Evolutionary conservation across 169 alveolate genomes (phyloP), one percentile per base, ranked within the genome.

Genomic region (Eimeria sp.): DNA sequence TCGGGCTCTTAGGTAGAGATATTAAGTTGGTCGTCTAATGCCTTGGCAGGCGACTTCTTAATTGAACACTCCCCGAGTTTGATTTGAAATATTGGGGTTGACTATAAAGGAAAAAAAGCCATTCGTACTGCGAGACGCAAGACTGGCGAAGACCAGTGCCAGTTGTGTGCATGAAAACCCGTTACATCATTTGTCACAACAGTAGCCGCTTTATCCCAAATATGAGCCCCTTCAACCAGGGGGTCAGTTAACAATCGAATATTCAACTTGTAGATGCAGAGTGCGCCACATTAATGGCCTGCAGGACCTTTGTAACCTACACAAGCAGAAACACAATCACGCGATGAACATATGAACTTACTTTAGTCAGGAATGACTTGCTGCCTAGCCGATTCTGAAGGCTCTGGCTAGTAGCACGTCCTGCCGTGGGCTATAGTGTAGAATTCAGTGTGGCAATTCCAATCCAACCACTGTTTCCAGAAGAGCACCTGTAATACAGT

Each of bases 211-310:
- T 47, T n/a, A 27, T 45, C 25, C 43, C 54, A 76, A 43, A 25
- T 25, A 18, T 43, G 18, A 9, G 7, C 5, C n/a, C 43, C 6
- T 27, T 47, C 40, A 47, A 2, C 14, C 18, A 40, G 14, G 30
- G 78, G 49, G n/a, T 11, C 49, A 73, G 30, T 73, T 40, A 34
- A 11, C 40, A 47, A 49, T 14, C 40, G 65, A 11, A 78, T 4
- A 4, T 45, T 51, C 73, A 87, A 40, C 30, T 34, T 25, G 34
- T n/a, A 20, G 93, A 87, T 61, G 82, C 82, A 73, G 73, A 16
- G 67, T 63, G 93, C 0, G 82, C 82, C 83, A 63, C 93, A 40
- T 87, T 87, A 9, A 87, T 87, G 80, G 93, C 93, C 65, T 87
- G 75, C 11, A 87, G 72, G 6, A 87, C 45, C 65, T 63, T 87